These are phyloP conservation scores for Ustilago cynodontis DNA, from an alignment of 1,284 basidiomycete genomes.

Conservation along the genomic window DNA sequence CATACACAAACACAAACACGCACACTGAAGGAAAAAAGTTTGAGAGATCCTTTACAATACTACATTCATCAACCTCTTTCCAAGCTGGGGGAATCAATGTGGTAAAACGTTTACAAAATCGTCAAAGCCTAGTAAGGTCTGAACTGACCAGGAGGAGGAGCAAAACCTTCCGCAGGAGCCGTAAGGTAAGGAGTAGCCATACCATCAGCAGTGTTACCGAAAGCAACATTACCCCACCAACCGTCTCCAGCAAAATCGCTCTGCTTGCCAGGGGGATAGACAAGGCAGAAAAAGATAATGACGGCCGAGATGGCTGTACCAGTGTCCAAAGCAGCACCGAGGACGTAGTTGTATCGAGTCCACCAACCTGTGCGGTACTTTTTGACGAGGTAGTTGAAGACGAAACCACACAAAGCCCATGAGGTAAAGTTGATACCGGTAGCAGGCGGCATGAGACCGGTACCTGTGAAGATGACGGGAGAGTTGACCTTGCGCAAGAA, in stretches of 20 bases:
- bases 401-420: slow-evolving; percentile 73
- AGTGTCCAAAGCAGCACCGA: slow-evolving; percentile 70
- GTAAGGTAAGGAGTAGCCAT: slow-evolving; percentile 21
- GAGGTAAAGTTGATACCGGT: slow-evolving; percentile 66
- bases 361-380: slow-evolving; percentile 69
- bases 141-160: slow-evolving; percentile 27
- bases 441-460: slow-evolving; percentile 67
- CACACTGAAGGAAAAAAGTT: not conserved
- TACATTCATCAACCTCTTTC: not conserved
- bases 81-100: not conserved
- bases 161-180: slow-evolving; percentile 28
- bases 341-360: slow-evolving; percentile 70
- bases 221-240: slow-evolving; percentile 67
- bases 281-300: slow-evolving; percentile 54
- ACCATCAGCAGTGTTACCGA: slow-evolving; percentile 50
- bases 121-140: slow-evolving; percentile 26
- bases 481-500: slow-evolving; percentile 57
- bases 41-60: slow-evolving; percentile 10
- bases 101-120: slow-evolving; percentile 12
- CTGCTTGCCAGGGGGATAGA: slow-evolving; percentile 40
- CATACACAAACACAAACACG: not conserved
- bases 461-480: slow-evolving; percentile 65
- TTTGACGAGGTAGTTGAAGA: slow-evolving; percentile 70
- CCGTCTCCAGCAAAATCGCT: slow-evolving; percentile 36
- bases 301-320: slow-evolving; percentile 68